These are phyloP conservation scores for Nymphaea thermarum DNA, from an alignment of 164 flowering plant genomes.

Conservation along the genomic window DNA sequence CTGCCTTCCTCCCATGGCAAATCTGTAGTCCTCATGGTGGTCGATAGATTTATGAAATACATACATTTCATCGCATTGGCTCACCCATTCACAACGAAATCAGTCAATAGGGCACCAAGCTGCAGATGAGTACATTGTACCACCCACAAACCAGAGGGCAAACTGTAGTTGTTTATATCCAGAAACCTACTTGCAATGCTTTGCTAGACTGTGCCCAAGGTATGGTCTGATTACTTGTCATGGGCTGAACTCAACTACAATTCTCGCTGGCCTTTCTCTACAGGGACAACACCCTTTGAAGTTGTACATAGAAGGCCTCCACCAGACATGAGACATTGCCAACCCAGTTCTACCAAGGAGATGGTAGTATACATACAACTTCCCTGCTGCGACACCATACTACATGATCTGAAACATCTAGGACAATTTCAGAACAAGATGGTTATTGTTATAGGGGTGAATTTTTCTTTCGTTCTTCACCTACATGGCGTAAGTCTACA, in stretches of 20 bases:
- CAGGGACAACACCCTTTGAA: neutral
- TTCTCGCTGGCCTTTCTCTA: neutral
- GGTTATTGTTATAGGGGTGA: too few species aligned
- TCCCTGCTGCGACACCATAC: too few species aligned
- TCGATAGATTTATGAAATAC: conserved; percentile 7
- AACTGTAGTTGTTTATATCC: neutral
- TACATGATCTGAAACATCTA: too few species aligned
- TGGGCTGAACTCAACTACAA: neutral
- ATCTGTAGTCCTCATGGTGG: neutral
- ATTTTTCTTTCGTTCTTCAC: too few species aligned
- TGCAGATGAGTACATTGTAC: neutral
- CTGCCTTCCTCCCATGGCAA: conserved; percentile 4
- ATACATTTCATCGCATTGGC: conserved; percentile 2
- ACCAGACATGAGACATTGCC: neutral
- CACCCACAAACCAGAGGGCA: neutral
- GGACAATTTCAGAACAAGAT: too few species aligned
- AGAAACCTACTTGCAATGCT: neutral
- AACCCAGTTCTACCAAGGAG: too few species aligned
- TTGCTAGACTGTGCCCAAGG: neutral
- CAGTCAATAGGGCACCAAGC: neutral
- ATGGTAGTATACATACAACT: too few species aligned
- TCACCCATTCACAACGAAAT: conserved; percentile 1
- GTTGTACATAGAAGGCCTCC: neutral
- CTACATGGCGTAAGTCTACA: too few species aligned
- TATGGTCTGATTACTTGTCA: neutral